Evolutionary conservation across 2,329 filamentous ascomycete genomes (phyloP).

Genomic region (Diaporthe ampelina): DNA sequence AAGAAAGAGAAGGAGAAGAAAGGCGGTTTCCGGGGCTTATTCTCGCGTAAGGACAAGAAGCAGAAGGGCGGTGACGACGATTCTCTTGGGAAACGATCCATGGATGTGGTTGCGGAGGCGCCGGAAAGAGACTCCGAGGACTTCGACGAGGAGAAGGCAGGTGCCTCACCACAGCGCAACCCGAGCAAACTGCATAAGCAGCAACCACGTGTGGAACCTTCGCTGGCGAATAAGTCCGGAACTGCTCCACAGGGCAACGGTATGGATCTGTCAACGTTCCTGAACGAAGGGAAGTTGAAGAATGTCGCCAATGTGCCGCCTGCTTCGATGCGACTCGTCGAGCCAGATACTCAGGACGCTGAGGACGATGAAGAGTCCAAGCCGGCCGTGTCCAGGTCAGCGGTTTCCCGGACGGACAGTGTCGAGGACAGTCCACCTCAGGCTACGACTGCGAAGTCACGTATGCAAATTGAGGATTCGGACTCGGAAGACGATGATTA

Average conservation of each 20-base stretch:
- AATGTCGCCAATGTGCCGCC: slow-evolving; percentile 70
- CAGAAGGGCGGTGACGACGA: slow-evolving; percentile 70
- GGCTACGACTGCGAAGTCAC: slow-evolving; percentile 70
- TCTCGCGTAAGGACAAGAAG: slow-evolving; percentile 74
- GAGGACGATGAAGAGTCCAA: slow-evolving; percentile 56
- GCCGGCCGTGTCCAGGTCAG: slow-evolving; percentile 58
- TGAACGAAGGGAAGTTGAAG: slow-evolving; percentile 61
- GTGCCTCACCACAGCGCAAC: slow-evolving; percentile 63
- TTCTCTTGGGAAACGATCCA: slow-evolving; percentile 72
- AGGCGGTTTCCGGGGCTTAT: slow-evolving; percentile 71
- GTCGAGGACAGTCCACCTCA: slow-evolving; percentile 67
- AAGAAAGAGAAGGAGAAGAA: slow-evolving; percentile 80
- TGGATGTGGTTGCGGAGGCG: slow-evolving; percentile 65
- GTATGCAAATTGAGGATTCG: slow-evolving; percentile 79
- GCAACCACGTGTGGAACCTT: slow-evolving; percentile 64
- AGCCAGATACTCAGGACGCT: slow-evolving; percentile 62
- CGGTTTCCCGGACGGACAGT: slow-evolving; percentile 54
- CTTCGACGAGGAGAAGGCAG: slow-evolving; percentile 37
- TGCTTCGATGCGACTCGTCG: slow-evolving; percentile 71
- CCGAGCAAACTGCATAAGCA: slow-evolving; percentile 80
- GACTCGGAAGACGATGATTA: slow-evolving; percentile 69
- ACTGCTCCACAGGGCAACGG: slow-evolving; percentile 48
- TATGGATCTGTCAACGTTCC: slow-evolving; percentile 58
- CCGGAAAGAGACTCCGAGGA: slow-evolving; percentile 60
- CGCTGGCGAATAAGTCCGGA: slow-evolving; percentile 58